These are phyloP conservation scores for Pythium sukuiense DNA, from an alignment of 352 stramenopile species.

Conservation along the genomic window DNA sequence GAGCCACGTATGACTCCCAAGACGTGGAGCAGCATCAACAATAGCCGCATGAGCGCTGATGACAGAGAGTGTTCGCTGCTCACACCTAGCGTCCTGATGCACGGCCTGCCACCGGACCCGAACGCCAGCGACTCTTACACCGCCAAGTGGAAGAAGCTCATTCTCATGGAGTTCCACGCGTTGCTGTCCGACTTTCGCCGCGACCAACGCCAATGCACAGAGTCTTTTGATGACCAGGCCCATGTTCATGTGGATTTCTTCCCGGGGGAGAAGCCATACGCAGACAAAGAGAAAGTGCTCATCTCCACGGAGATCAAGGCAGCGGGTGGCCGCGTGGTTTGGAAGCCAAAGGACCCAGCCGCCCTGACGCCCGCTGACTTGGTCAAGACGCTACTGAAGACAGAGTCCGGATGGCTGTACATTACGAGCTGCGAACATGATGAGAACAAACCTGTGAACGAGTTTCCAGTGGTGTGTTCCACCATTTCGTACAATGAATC, in stretches of 20 bases:
- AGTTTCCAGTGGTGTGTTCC: not conserved
- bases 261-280: not conserved
- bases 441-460: not conserved
- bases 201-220: not conserved
- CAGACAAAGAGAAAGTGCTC: not conserved
- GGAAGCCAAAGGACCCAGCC: not conserved
- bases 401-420: not conserved
- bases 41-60: no score
- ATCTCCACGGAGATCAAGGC: not conserved
- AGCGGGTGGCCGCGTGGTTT: not conserved
- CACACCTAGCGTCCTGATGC: not conserved
- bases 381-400: not conserved
- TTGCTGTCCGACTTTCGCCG: not conserved
- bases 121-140: not conserved
- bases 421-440: not conserved
- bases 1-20: constrained; percentile 12
- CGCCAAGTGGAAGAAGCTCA: constrained; percentile 6
- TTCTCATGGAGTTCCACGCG: constrained; percentile 8
- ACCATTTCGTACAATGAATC: not conserved
- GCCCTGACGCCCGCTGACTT: not conserved
- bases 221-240: not conserved
- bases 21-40: constrained; percentile 7
- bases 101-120: not conserved
- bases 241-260: not conserved
- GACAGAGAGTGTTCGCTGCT: not conserved